Evolutionary conservation across 345 rosid genomes (phyloP).

Genomic region (Clausena lansium): DNA sequence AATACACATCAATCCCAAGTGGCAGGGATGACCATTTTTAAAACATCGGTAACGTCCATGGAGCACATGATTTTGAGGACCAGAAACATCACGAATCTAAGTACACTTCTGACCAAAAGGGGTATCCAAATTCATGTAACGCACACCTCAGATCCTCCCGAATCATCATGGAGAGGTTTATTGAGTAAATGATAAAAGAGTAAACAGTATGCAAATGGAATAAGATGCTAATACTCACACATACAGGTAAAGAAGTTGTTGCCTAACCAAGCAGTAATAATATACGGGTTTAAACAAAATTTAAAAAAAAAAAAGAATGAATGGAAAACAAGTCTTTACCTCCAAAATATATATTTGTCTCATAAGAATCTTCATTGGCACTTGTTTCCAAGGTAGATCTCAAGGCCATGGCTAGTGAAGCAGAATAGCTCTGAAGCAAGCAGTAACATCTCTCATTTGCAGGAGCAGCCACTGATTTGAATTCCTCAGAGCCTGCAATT

Average conservation of each 20-base stretch:
- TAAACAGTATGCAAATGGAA: no score
- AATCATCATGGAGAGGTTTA: no score
- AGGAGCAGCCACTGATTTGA: conserved; percentile 19
- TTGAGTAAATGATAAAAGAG: no score
- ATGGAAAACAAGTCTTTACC: conserved; percentile 48
- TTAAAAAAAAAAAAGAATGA: conserved; percentile 2
- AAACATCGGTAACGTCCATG: not conserved
- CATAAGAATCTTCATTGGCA: conserved; percentile 27
- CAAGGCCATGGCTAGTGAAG: conserved; percentile 48
- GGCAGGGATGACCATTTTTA: not conserved
- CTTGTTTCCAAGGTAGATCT: conserved; percentile 33
- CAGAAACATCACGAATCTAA: no score
- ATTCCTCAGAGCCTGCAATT: conserved; percentile 29
- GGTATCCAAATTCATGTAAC: no score
- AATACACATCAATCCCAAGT: not conserved
- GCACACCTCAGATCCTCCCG: no score
- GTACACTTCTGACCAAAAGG: no score
- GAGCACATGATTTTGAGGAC: not conserved
- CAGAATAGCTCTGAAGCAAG: conserved; percentile 48
- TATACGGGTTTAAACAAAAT: not conserved
- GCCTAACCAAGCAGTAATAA: not conserved
- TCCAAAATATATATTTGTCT: conserved; percentile 50
- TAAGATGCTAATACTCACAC: not conserved
- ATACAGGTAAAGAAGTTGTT: not conserved
- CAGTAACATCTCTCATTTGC: conserved; percentile 46